Percentiles rank a stretch among this genome's conserved stretches.
These are phyloP conservation scores for Xerocomus amazonicus DNA, from an alignment of 1,284 basidiomycete genomes.

Conservation along the genomic window DNA sequence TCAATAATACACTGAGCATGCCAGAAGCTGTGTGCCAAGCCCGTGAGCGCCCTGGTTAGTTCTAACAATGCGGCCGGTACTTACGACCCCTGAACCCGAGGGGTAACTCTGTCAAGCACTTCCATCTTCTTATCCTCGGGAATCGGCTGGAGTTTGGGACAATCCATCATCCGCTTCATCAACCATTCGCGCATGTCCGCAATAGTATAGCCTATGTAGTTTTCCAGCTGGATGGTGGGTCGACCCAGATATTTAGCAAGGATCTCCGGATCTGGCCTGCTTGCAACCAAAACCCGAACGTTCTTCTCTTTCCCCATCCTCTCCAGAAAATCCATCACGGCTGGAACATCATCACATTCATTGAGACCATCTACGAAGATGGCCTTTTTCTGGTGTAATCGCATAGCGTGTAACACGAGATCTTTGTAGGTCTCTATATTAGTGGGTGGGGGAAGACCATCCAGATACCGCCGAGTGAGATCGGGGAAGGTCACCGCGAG, in stretches of 20 bases:
- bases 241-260: slow-evolving; percentile 16
- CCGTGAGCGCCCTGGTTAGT: background rate
- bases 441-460: slow-evolving; percentile 20
- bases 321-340: slow-evolving; percentile 25
- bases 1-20: slow-evolving; percentile 28
- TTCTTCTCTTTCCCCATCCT: slow-evolving; percentile 21
- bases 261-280: slow-evolving; percentile 23
- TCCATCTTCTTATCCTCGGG: slow-evolving; percentile 25
- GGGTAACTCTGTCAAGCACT: slow-evolving; percentile 18
- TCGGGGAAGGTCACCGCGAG: slow-evolving; percentile 19
- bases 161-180: slow-evolving; percentile 26
- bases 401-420: slow-evolving; percentile 28
- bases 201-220: slow-evolving; percentile 20
- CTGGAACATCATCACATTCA: slow-evolving; percentile 24
- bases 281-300: slow-evolving; percentile 24
- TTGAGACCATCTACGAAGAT: slow-evolving; percentile 28
- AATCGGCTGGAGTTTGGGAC: slow-evolving; percentile 21
- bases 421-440: slow-evolving; percentile 14
- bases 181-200: slow-evolving; percentile 28
- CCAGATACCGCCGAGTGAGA: slow-evolving; percentile 12
- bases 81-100: slow-evolving; percentile 19
- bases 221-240: slow-evolving; percentile 21
- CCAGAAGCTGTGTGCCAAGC: slow-evolving; percentile 21
- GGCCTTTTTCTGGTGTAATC: slow-evolving; percentile 19
- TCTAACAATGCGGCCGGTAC: slow-evolving; percentile 3